A percentile compares a stretch with the other conserved stretches of the same genome.
These are phyloP conservation scores for Cryptococcus sp. DNA, from an alignment of 1,284 basidiomycete genomes.

Conservation along the genomic window DNA sequence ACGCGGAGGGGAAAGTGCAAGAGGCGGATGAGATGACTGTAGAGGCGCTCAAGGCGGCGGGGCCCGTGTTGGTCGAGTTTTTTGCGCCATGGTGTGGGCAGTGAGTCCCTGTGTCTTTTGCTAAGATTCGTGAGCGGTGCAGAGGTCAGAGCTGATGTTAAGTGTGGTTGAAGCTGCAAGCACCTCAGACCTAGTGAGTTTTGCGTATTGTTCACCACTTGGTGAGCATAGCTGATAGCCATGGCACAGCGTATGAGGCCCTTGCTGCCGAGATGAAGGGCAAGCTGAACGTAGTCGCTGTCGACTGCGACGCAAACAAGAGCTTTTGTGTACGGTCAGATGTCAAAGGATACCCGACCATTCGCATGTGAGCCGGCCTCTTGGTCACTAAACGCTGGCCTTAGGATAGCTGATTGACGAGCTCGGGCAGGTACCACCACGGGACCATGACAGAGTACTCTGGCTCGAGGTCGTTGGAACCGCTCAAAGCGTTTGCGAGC, in stretches of 20 bases:
- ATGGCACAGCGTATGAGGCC: slow-evolving; percentile 58
- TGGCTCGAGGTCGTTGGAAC: slow-evolving; percentile 55
- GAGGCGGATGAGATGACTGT: slow-evolving; percentile 59
- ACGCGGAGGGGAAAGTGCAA: slow-evolving; percentile 63
- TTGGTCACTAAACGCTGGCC: background rate
- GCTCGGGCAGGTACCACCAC: slow-evolving; percentile 45
- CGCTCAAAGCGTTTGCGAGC: slow-evolving; percentile 66
- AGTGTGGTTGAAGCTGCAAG: slow-evolving; percentile 59
- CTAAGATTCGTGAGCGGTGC: slow-evolving; percentile 3
- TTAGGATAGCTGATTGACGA: background rate
- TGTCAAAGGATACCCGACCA: slow-evolving; percentile 73
- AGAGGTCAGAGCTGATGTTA: slow-evolving; percentile 4
- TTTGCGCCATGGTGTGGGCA: slow-evolving; percentile 92
- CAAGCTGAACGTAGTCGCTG: slow-evolving; percentile 70
- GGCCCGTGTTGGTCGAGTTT: slow-evolving; percentile 81
- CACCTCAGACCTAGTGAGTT: slow-evolving; percentile 67
- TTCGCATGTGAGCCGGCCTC: slow-evolving; percentile 61
- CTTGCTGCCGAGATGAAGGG: slow-evolving; percentile 66
- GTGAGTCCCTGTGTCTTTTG: slow-evolving; percentile 30
- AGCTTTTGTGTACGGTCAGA: slow-evolving; percentile 63
- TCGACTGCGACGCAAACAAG: slow-evolving; percentile 76
- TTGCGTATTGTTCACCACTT: background rate
- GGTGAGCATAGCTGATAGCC: background rate
- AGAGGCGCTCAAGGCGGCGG: slow-evolving; percentile 54
- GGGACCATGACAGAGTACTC: slow-evolving; percentile 51